A percentile compares a stretch with the other conserved stretches of the same genome.
These are phyloP conservation scores for Boletus eberwhitei DNA, from an alignment of 768 basidiomycete species.

Conservation along the genomic window DNA sequence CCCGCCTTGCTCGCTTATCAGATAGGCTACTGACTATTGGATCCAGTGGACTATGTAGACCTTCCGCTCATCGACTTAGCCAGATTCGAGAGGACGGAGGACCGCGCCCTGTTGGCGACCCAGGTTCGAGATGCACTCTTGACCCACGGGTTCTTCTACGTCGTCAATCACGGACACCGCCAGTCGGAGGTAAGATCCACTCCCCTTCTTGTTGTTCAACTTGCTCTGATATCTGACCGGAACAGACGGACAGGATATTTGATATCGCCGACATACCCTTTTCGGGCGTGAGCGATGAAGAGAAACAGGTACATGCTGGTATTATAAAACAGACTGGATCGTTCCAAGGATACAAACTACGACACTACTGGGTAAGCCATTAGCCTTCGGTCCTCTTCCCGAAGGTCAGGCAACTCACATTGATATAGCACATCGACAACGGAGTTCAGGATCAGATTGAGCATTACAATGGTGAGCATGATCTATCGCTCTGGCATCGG, in stretches of 20 bases:
- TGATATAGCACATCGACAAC: slow-evolving; percentile 51
- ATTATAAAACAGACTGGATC: slow-evolving; percentile 43
- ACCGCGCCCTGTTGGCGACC: slow-evolving; percentile 35
- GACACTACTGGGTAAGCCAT: slow-evolving; percentile 44
- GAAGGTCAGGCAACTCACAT: not conserved
- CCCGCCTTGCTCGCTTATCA: not conserved
- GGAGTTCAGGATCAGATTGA: slow-evolving; percentile 65
- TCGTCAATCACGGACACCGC: slow-evolving; percentile 37
- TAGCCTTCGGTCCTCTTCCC: not conserved
- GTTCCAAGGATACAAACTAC: slow-evolving; percentile 52
- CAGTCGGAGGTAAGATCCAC: slow-evolving; percentile 33
- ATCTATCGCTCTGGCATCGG: not conserved
- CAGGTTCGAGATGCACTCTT: slow-evolving; percentile 47
- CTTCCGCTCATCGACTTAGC: slow-evolving; percentile 53
- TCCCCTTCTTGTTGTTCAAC: not conserved
- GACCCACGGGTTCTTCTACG: slow-evolving; percentile 41
- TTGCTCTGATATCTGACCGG: slow-evolving; percentile 26
- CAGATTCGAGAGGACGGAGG: slow-evolving; percentile 36
- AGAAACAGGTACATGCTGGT: slow-evolving; percentile 41
- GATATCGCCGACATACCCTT: slow-evolving; percentile 49
- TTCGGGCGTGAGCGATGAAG: slow-evolving; percentile 36
- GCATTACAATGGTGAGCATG: slow-evolving; percentile 53
- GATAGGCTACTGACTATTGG: slow-evolving; percentile 8
- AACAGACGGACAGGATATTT: slow-evolving; percentile 45
- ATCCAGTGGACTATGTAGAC: slow-evolving; percentile 46